These are phyloP conservation scores for Toxoplasma gondii DNA, from an alignment of 169 alveolate genomes.

Conservation along the genomic window DNA sequence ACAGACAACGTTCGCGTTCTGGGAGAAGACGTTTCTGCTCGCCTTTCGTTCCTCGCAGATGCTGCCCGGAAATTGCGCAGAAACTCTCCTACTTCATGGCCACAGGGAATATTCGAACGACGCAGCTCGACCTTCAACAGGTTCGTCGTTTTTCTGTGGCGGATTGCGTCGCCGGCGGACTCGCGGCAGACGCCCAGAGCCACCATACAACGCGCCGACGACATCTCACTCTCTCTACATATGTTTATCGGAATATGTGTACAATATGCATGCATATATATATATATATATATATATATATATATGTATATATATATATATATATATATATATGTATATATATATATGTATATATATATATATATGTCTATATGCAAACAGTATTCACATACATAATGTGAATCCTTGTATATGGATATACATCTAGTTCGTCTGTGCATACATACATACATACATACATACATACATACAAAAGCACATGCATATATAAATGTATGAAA, in stretches of 20 bases:
- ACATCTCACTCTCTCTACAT: neutral
- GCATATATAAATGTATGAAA: neutral
- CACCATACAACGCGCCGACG: too few relatives aligned
- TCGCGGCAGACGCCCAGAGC: neutral
- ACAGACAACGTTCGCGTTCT: too few relatives aligned
- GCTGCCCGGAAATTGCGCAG: constrained; percentile 53
- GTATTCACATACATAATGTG: neutral
- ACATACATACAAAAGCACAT: too few relatives aligned
- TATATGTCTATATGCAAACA: neutral
- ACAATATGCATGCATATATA: neutral
- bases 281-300: neutral
- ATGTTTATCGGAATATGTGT: neutral
- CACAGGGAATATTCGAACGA: constrained; percentile 93
- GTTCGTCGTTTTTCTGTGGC: neutral
- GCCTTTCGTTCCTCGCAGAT: neutral
- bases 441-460: too few relatives aligned
- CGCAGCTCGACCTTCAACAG: constrained; percentile 80
- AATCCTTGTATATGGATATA: neutral
- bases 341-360: neutral
- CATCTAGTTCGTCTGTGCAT: too few relatives aligned
- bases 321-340: neutral
- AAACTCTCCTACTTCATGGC: constrained; percentile 89
- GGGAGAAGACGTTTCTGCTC: too few relatives aligned
- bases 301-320: neutral
- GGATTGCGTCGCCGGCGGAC: neutral